These are phyloP conservation scores for Erodium moschatum DNA, from an alignment of 441 rosid genomes.

Conservation along the genomic window DNA sequence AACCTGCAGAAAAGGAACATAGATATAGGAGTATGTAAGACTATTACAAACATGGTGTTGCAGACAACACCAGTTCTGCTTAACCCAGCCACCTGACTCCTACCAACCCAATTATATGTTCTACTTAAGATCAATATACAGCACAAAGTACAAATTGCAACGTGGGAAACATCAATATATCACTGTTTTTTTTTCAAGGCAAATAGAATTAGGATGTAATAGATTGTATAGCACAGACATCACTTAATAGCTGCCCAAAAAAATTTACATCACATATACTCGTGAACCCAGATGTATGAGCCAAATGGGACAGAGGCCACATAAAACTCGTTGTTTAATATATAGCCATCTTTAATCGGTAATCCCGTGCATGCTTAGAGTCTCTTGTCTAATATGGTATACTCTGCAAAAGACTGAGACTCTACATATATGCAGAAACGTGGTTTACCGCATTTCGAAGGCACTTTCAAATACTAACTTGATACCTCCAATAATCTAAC, in stretches of 20 bases:
- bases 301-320: background rate
- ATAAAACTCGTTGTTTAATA: background rate
- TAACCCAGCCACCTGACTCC: background rate
- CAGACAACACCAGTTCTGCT: background rate
- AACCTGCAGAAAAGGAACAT: slow-evolving; percentile 38
- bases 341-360: background rate
- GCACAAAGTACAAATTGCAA: background rate
- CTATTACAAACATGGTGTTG: too few relatives aligned
- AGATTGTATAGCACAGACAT: background rate
- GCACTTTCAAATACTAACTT: background rate
- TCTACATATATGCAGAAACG: background rate
- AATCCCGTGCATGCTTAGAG: background rate
- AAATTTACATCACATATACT: too few relatives aligned
- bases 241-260: background rate
- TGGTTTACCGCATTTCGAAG: background rate
- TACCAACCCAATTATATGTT: background rate
- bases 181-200: background rate
- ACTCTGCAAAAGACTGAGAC: background rate
- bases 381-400: background rate
- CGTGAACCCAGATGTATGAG: background rate
- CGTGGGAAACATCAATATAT: background rate
- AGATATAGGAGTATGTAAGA: background rate
- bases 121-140: background rate
- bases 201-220: background rate
- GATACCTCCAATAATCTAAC: background rate